A percentile compares a stretch with the other conserved stretches of the same genome.
These are phyloP conservation scores for Chlamydomonas incerta DNA, from an alignment of 139 green algal species.

Conservation along the genomic window DNA sequence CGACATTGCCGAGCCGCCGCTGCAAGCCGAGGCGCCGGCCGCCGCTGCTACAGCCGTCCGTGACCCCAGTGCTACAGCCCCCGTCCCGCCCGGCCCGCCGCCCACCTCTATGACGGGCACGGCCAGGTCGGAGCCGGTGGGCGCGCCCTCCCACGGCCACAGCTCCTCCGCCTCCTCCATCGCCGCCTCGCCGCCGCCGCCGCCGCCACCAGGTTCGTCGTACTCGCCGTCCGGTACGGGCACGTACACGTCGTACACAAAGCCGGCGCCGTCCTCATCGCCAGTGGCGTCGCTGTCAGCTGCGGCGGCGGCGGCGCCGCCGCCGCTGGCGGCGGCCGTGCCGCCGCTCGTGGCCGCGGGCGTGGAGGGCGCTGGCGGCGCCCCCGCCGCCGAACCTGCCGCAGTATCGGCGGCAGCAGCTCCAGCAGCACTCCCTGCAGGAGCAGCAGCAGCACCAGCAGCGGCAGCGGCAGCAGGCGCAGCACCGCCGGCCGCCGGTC, in stretches of 20 bases:
- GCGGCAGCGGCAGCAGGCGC: neutral
- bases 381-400: neutral
- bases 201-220: neutral
- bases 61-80: neutral
- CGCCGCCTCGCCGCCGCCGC: neutral
- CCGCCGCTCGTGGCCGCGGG: no score
- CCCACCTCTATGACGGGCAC: conserved; percentile 47
- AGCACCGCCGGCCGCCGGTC: neutral
- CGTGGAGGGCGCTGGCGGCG: neutral
- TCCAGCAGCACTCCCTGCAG: no score
- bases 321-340: no score
- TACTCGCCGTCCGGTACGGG: neutral
- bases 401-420: neutral
- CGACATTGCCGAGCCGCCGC: no score
- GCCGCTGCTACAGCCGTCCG: neutral
- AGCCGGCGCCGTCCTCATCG: conserved; percentile 18
- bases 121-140: neutral
- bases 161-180: neutral
- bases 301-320: neutral
- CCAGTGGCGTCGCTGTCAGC: neutral
- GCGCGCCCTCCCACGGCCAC: conserved; percentile 13
- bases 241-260: conserved; percentile 60
- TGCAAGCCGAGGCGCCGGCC: neutral
- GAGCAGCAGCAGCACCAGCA: neutral
- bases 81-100: neutral